Evolutionary conservation across 1,284 basidiomycete species (phyloP), one percentile per base, ranked within the genome.

Genomic region (Rhodotorula sp.): DNA sequence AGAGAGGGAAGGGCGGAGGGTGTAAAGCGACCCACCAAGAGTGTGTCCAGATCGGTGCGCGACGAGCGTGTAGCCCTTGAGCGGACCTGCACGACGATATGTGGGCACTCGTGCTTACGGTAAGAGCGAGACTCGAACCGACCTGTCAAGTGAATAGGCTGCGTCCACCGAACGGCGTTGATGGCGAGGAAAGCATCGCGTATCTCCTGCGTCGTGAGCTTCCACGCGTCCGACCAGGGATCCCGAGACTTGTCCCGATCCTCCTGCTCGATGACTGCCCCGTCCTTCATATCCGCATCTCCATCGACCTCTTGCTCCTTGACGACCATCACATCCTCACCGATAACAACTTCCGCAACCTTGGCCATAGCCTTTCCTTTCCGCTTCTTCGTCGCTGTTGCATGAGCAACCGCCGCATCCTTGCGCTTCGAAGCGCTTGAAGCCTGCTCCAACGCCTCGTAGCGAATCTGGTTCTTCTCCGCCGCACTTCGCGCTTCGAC

Each of bases 1-100:
- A 8, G 72, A 73, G 36, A 75, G 69, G 4, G 74, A 73, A 4
- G 71, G 74, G 49, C 96, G 89, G 70, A 99, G 90, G 80, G 98
- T 98, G 94, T 94, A 99, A 74, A 99, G 90, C 4, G 94, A 94
- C 59, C 95, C 96, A 75, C 96, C 96, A 27, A 99, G 86, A 0
- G 92, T 92, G 80, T 98, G 94, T 0, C 96, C 96, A 19, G 94
- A 91, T 74, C 91, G 91, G 83, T 96, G 97, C 0, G 96, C 94
- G 24, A 94, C 96, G 71, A 99, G 90, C 0, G 95, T 95, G 73
- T 98, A 84, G 62, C 91, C 91, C 78, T 92, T 91, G 75, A 90
- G 90, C 81, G 91, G 91, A 58, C 91, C 91, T 92, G 78, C 48
- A 64, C 58, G 0, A 39, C 10, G 22, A 36, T 53, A n/a, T n/a